A percentile compares a stretch with the other conserved stretches of the same genome.
phyloP scores from a whole-genome alignment of 2,329 filamentous ascomycete species.

The Fusarium sp. region DNA sequence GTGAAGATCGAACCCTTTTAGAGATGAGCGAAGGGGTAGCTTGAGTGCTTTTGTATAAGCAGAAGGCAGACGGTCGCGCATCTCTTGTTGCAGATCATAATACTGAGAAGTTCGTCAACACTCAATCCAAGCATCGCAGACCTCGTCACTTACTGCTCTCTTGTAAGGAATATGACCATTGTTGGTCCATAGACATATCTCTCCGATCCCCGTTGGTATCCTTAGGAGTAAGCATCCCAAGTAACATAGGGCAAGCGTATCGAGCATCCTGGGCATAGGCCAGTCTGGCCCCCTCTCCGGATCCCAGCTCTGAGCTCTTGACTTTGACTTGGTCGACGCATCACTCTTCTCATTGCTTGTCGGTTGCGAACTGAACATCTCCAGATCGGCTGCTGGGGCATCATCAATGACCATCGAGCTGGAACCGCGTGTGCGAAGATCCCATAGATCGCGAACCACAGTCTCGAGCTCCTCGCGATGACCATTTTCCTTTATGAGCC shows the following conservation, averaged over 20 bases:
- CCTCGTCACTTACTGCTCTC: slow-evolving; percentile 66
- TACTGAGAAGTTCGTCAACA: slow-evolving; percentile 54
- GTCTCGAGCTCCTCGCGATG: slow-evolving; percentile 81
- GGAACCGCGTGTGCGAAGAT: slow-evolving; percentile 69
- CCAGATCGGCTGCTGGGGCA: slow-evolving; percentile 41
- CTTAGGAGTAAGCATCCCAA: slow-evolving; percentile 80
- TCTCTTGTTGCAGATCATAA: slow-evolving; percentile 70
- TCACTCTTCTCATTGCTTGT: slow-evolving; percentile 32
- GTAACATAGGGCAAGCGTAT: slow-evolving; percentile 84
- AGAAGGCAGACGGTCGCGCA: slow-evolving; percentile 73
- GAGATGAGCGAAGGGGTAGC: slow-evolving; percentile 54
- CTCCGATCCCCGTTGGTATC: slow-evolving; percentile 80
- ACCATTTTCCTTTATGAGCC: slow-evolving; percentile 75
- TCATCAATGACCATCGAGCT: slow-evolving; percentile 51
- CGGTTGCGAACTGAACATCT: slow-evolving; percentile 57
- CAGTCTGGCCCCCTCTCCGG: slow-evolving; percentile 60
- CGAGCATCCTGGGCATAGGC: slow-evolving; percentile 75
- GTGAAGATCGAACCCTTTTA: slow-evolving; percentile 72
- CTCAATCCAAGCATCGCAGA: background rate
- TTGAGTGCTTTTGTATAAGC: slow-evolving; percentile 72
- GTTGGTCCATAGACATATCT: slow-evolving; percentile 77
- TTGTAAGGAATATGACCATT: slow-evolving; percentile 78
- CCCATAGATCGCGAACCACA: slow-evolving; percentile 87
- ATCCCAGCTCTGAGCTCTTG: slow-evolving; percentile 58
- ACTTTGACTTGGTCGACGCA: slow-evolving; percentile 33